These are phyloP conservation scores for Arachnomyces sp. DNA, from an alignment of 2,329 filamentous ascomycete species.

Conservation along the genomic window DNA sequence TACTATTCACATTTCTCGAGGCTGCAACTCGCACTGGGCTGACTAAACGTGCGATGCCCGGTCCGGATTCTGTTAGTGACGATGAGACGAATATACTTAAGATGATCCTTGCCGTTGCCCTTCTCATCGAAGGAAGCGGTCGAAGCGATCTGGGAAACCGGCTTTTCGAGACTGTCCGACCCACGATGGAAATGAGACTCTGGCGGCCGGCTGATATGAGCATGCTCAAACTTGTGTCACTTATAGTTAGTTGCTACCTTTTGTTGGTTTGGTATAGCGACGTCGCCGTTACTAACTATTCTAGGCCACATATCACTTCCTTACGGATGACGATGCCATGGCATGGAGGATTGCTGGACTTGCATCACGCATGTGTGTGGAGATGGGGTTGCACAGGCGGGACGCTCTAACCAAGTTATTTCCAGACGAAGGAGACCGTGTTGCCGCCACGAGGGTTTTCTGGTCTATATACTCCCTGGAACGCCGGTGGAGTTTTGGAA, in stretches of 20 bases:
- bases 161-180: slow-evolving; percentile 69
- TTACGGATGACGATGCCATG: slow-evolving; percentile 74
- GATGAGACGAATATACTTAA: slow-evolving; percentile 66
- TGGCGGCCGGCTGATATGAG: slow-evolving; percentile 50
- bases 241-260: slow-evolving; percentile 42
- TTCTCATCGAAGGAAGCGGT: slow-evolving; percentile 70
- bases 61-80: slow-evolving; percentile 52
- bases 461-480: slow-evolving; percentile 85
- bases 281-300: neutral
- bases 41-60: slow-evolving; percentile 45
- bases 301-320: slow-evolving; percentile 69
- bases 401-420: slow-evolving; percentile 63
- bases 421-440: slow-evolving; percentile 58
- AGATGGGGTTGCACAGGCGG: slow-evolving; percentile 73
- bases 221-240: slow-evolving; percentile 49
- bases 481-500: slow-evolving; percentile 81
- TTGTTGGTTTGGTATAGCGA: slow-evolving; percentile 5
- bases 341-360: slow-evolving; percentile 83
- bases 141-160: slow-evolving; percentile 64
- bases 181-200: slow-evolving; percentile 56
- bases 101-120: slow-evolving; percentile 68
- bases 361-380: slow-evolving; percentile 68
- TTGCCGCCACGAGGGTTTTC: slow-evolving; percentile 62
- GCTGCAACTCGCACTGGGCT: slow-evolving; percentile 53
- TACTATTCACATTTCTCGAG: slow-evolving; percentile 65